Evolutionary conservation across 73 alveolate species (phyloP).

Genomic region (Tetrahymena borealis): DNA sequence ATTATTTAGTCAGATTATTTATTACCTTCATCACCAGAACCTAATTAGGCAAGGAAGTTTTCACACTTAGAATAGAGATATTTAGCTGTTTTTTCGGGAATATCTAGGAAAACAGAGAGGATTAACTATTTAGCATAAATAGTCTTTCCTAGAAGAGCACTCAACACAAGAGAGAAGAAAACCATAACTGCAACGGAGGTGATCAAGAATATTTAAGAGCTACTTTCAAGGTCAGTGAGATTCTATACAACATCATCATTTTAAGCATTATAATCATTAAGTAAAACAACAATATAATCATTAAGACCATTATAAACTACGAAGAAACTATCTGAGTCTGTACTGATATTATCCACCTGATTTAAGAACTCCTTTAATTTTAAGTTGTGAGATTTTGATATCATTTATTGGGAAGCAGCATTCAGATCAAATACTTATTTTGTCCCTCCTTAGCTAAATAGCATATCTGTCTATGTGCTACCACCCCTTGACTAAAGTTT

Average conservation of each 20-base stretch:
- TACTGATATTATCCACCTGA: background rate
- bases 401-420: background rate
- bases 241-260: background rate
- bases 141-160: constrained; percentile 18
- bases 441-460: background rate
- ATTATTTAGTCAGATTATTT: background rate
- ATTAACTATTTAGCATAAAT: constrained; percentile 24
- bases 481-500: constrained; percentile 28
- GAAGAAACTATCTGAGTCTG: background rate
- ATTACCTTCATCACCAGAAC: constrained; percentile 28
- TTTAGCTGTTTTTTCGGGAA: constrained; percentile 42
- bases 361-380: background rate
- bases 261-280: background rate
- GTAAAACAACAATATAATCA: constrained; percentile 4
- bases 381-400: constrained; percentile 1
- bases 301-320: constrained; percentile 11
- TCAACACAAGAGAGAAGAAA: constrained; percentile 4
- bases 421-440: background rate
- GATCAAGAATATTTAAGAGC: constrained; percentile 4
- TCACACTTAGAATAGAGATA: constrained; percentile 30
- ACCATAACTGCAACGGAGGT: constrained; percentile 22
- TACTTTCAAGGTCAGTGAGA: background rate
- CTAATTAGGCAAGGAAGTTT: constrained; percentile 19
- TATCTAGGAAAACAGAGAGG: constrained; percentile 27
- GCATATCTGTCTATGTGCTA: constrained; percentile 1